A percentile compares a stretch with the other conserved stretches of the same genome.
These are phyloP conservation scores for Amanita pallidorosea DNA, from an alignment of 768 basidiomycete species.

Conservation along the genomic window DNA sequence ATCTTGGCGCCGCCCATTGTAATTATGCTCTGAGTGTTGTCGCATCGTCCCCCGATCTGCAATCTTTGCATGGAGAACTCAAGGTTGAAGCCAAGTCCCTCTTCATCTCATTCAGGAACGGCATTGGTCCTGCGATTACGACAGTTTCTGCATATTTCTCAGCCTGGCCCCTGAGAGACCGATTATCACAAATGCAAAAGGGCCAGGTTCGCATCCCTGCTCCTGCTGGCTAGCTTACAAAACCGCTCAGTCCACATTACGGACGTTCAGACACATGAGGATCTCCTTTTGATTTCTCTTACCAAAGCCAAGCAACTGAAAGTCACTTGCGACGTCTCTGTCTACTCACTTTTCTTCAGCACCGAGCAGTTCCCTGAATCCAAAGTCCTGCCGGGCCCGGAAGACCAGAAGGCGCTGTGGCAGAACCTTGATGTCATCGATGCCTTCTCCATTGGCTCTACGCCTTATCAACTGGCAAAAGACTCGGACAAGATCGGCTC, in stretches of 20 bases:
- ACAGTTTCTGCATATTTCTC: slow-evolving; percentile 80
- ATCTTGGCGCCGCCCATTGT: slow-evolving; percentile 61
- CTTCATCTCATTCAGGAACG: slow-evolving; percentile 65
- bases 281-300: slow-evolving; percentile 81
- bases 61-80: slow-evolving; percentile 59
- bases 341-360: slow-evolving; percentile 86
- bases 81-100: slow-evolving; percentile 75
- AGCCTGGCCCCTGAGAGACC: slow-evolving; percentile 87
- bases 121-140: slow-evolving; percentile 47
- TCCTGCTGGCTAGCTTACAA: slow-evolving; percentile 90
- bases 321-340: slow-evolving; percentile 92
- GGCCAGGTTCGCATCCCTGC: slow-evolving; percentile 86
- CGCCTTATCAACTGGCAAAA: slow-evolving; percentile 65
- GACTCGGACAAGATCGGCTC: slow-evolving; percentile 52
- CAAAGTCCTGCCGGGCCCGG: slow-evolving; percentile 53
- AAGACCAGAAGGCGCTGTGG: slow-evolving; percentile 83
- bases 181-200: slow-evolving; percentile 90
- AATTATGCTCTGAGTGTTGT: slow-evolving; percentile 81
- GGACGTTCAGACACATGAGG: slow-evolving; percentile 81
- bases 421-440: slow-evolving; percentile 76
- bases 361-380: slow-evolving; percentile 61
- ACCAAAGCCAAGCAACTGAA: slow-evolving; percentile 91
- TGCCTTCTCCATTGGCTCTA: slow-evolving; percentile 80
- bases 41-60: slow-evolving; percentile 59
- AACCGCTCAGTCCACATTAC: slow-evolving; percentile 83